These are phyloP conservation scores for Fonsecaea pedrosoi DNA, from an alignment of 2,329 filamentous ascomycete genomes.

Conservation along the genomic window DNA sequence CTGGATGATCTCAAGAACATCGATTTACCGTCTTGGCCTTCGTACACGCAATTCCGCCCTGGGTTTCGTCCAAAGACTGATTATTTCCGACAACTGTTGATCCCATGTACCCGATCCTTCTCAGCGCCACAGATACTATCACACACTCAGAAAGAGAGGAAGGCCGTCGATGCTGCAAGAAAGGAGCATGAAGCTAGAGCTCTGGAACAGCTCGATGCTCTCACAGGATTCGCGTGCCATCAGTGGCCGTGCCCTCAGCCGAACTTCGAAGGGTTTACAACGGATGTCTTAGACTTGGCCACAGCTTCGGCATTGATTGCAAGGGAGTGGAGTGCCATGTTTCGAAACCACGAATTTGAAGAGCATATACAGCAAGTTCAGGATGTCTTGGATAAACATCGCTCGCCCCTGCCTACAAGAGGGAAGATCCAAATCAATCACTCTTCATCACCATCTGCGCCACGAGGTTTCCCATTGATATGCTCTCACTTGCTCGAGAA, in stretches of 20 bases:
- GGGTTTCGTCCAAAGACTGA: conserved; percentile 15
- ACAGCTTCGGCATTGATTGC: conserved; percentile 8
- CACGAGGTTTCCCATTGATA: conserved; percentile 13
- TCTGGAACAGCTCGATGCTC: neutral
- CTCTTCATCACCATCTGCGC: neutral
- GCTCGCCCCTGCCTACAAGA: neutral
- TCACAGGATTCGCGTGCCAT: conserved; percentile 16
- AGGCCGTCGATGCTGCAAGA: conserved; percentile 7
- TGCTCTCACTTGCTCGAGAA: conserved; percentile 1
- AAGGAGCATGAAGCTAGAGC: neutral
- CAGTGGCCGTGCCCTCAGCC: conserved; percentile 25
- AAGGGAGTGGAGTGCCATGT: conserved; percentile 26
- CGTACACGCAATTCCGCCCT: conserved; percentile 21
- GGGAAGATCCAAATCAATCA: neutral
- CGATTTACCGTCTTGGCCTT: conserved; percentile 26
- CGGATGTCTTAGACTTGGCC: neutral
- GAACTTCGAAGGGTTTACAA: conserved; percentile 8
- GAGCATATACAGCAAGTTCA: conserved; percentile 33
- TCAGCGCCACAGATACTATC: neutral
- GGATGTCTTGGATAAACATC: conserved; percentile 20
- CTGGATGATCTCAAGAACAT: conserved; percentile 19
- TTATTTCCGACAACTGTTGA: conserved; percentile 9
- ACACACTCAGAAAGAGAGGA: conserved; percentile 13
- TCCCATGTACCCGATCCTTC: neutral
- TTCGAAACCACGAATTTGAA: conserved; percentile 33